Conservation (phyloP, 169 alveolate species). For the Theileria sp. region DNA sequence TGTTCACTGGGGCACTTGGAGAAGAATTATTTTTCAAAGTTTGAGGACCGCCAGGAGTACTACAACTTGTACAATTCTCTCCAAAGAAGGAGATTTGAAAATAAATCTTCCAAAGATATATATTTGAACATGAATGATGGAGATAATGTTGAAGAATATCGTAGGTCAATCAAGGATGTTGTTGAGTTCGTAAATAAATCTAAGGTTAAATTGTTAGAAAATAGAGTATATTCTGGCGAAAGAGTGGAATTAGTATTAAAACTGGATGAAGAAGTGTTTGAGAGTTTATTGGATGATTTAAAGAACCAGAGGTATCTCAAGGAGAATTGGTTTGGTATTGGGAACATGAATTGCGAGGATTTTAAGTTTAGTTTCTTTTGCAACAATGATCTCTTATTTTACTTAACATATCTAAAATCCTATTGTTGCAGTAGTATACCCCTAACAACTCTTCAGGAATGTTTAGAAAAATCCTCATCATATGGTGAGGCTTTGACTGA, state of each 20-base stretch:
- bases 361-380: slow-evolving; percentile 55
- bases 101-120: neutral
- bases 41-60: slow-evolving; percentile 30
- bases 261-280: slow-evolving; percentile 26
- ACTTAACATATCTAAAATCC: slow-evolving; percentile 34
- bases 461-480: slow-evolving; percentile 33
- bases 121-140: neutral
- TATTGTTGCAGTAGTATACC: slow-evolving; percentile 30
- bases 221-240: neutral
- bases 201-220: neutral
- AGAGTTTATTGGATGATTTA: slow-evolving; percentile 28
- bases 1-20: slow-evolving; percentile 55
- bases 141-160: slow-evolving; percentile 26
- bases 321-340: slow-evolving; percentile 64
- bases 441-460: slow-evolving; percentile 38
- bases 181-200: slow-evolving; percentile 14
- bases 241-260: slow-evolving; percentile 8
- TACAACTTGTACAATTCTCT: slow-evolving; percentile 17
- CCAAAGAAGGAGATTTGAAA: slow-evolving; percentile 29
- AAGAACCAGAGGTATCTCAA: slow-evolving; percentile 44
- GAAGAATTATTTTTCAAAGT: slow-evolving; percentile 24
- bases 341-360: slow-evolving; percentile 39
- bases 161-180: slow-evolving; percentile 20
- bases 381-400: slow-evolving; percentile 57
- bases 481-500: slow-evolving; percentile 67